Evolutionary conservation across 2,329 filamentous ascomycete genomes (phyloP), one percentile per base, ranked within the genome.

Genomic region (Knoxdaviesia proteae): DNA sequence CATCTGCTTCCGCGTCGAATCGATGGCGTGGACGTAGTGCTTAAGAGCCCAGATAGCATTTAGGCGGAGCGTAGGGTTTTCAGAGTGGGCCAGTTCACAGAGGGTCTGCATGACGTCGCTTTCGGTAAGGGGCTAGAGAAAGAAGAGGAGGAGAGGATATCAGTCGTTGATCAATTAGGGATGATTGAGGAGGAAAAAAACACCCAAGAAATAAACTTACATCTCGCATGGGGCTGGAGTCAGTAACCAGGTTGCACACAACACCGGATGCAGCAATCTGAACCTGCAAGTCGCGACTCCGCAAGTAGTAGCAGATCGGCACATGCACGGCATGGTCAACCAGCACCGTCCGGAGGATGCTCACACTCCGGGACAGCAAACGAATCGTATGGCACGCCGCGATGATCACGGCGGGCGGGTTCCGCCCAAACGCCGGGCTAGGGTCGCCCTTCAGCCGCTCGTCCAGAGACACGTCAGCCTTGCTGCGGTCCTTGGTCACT

Each of bases 1-100:
- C 40, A 72, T 69, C 52, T 80, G 79, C 59, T 90, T 93, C 49
- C 82, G 64, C 8, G 79, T 71, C 38, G 79, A 75, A 11, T 71
- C 69, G 5, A 81, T 74, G 29, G 75, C 77, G 48, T 81, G 71
- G 3, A 93, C 79, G 41, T 94, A 69, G 58, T 96, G 84, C 55
- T 96, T 96, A 45, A 98, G 63, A 5, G 86, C 84, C 88, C 90
- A 98, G 2, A 98, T 61, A 29, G 87, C 86, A 51, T 90, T 86
- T 31, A 92, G 67, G 30, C 84, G 75, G 42, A 96, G 65, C 39
- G 77, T 74, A n/a, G 80, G 71, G 52, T 88, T 82, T 39, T 71
- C 68, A 0, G 83, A 90, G 56, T 82, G 82, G 1, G 87, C 84
- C 55, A 94, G 83, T 50, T 82, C 74, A 53, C 86, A 93, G 1